A percentile compares a stretch with the other conserved stretches of the same genome.
Evolutionary conservation across 2,329 filamentous ascomycete genomes (phyloP).

Genomic region (Parascedosporium putredinis): DNA sequence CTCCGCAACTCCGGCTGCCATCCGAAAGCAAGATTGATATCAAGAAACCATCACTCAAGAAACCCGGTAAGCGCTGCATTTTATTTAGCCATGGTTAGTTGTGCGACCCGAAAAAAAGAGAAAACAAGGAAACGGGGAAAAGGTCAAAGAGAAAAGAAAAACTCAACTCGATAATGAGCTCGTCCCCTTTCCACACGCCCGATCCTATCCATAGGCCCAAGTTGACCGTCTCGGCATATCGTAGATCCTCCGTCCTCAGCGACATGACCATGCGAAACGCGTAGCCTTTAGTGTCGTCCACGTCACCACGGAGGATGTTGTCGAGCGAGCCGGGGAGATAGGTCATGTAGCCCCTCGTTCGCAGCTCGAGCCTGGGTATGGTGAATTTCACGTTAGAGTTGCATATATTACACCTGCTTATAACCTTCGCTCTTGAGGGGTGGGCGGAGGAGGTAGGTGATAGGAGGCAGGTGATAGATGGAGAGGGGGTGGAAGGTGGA

Average conservation of each 20-base stretch:
- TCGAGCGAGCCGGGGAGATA: slow-evolving; percentile 34
- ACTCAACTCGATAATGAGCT: slow-evolving; percentile 34
- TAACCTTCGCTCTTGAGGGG: too few species aligned
- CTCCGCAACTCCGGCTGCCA: neutral
- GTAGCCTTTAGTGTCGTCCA: slow-evolving; percentile 32
- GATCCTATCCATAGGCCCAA: slow-evolving; percentile 39
- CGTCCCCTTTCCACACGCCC: slow-evolving; percentile 33
- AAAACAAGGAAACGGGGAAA: slow-evolving; percentile 8
- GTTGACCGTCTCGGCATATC: slow-evolving; percentile 37
- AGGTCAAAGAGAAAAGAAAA: slow-evolving; percentile 9
- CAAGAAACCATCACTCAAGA: neutral
- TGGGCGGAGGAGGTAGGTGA: too few species aligned
- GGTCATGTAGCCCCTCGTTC: slow-evolving; percentile 35
- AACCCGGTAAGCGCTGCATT: neutral
- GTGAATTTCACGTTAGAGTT: too few species aligned
- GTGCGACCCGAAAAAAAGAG: too few species aligned
- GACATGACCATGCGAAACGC: slow-evolving; percentile 38
- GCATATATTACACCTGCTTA: too few species aligned
- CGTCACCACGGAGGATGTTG: slow-evolving; percentile 24
- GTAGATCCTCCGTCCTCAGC: slow-evolving; percentile 38
- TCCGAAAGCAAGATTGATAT: neutral
- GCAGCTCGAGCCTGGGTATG: slow-evolving; percentile 27
- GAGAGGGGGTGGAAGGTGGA: too few species aligned
- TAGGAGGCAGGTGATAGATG: too few species aligned
- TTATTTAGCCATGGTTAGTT: too few species aligned